Conservation (phyloP, 2,329 filamentous ascomycete genomes). For the Seiridium cupressi region DNA sequence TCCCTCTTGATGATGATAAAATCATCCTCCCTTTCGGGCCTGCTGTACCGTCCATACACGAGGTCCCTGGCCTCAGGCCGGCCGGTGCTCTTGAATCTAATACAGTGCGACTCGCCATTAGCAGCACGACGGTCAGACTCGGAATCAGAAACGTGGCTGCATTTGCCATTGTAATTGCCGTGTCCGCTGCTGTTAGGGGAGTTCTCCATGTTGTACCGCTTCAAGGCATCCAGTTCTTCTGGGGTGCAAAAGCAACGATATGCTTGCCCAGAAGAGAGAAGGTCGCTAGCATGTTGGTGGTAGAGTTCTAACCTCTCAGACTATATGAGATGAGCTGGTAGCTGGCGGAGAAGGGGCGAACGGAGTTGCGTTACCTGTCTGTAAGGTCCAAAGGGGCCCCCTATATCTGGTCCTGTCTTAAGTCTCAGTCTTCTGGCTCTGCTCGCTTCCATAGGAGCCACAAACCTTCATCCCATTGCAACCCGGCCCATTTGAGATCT, state of each 20-base stretch:
- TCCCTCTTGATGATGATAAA: conserved; percentile 90
- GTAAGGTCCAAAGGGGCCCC: conserved; percentile 82
- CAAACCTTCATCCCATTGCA: conserved; percentile 88
- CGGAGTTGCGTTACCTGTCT: conserved; percentile 60
- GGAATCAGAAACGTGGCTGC: conserved; percentile 61
- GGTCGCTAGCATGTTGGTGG: conserved; percentile 62
- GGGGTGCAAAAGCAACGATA: conserved; percentile 92
- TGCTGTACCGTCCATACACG: conserved; percentile 70
- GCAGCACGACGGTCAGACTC: conserved; percentile 71
- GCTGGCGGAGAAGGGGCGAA: background rate
- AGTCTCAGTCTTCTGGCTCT: conserved; percentile 14
- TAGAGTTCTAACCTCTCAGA: conserved; percentile 80
- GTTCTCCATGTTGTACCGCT: conserved; percentile 56
- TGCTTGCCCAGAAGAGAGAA: conserved; percentile 71
- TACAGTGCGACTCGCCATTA: conserved; percentile 68
- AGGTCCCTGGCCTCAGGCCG: conserved; percentile 71
- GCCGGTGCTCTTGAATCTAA: conserved; percentile 65
- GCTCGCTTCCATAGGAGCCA: background rate
- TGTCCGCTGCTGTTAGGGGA: conserved; percentile 32
- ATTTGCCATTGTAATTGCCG: conserved; percentile 59
- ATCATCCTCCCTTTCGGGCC: conserved; percentile 64
- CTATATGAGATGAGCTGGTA: conserved; percentile 35
- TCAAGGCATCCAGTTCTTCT: conserved; percentile 67
- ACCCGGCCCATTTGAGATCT: conserved; percentile 84
- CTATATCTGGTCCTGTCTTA: conserved; percentile 68